phyloP scores from a whole-genome alignment of 1,139 yeast genomes.

The Arxiozyma bovina region DNA sequence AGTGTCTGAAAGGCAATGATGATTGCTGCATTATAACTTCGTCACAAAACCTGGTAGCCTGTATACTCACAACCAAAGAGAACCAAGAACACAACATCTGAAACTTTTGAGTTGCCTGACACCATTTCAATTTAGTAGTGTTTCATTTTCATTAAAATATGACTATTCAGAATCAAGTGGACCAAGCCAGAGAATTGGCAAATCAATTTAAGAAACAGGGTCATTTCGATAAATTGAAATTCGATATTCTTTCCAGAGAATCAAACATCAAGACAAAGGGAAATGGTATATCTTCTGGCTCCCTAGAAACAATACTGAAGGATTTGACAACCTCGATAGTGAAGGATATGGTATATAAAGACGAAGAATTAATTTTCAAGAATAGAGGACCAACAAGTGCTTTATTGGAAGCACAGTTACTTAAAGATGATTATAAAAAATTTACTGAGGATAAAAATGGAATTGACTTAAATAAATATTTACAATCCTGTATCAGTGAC shows the following conservation, averaged over 20 bases:
- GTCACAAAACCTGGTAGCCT: no score
- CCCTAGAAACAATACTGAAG: background rate
- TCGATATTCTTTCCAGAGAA: conserved; percentile 16
- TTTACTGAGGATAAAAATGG: conserved; percentile 16
- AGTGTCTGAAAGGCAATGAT: no score
- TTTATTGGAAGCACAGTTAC: conserved; percentile 25
- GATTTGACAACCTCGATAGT: conserved; percentile 12
- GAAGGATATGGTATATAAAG: conserved; percentile 21
- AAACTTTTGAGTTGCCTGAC: no score
- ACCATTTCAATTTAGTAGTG: no score
- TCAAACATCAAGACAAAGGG: conserved; percentile 1
- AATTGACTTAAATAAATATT: conserved; percentile 13
- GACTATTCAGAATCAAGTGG: conserved; percentile 6
- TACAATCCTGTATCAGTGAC: conserved; percentile 15
- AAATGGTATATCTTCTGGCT: background rate
- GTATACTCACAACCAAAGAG: no score
- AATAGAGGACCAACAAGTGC: conserved; percentile 31
- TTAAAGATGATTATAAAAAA: conserved; percentile 23
- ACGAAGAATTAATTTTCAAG: conserved; percentile 26
- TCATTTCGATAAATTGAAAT: conserved; percentile 25
- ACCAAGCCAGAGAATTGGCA: conserved; percentile 25
- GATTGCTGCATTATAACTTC: no score
- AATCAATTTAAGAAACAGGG: conserved; percentile 28
- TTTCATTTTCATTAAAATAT: background rate
- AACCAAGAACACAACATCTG: background rate